Base-by-base conservation (phyloP, 2,329 filamentous ascomycete genomes). In the Tolypocladium ophioglossoides region DNA sequence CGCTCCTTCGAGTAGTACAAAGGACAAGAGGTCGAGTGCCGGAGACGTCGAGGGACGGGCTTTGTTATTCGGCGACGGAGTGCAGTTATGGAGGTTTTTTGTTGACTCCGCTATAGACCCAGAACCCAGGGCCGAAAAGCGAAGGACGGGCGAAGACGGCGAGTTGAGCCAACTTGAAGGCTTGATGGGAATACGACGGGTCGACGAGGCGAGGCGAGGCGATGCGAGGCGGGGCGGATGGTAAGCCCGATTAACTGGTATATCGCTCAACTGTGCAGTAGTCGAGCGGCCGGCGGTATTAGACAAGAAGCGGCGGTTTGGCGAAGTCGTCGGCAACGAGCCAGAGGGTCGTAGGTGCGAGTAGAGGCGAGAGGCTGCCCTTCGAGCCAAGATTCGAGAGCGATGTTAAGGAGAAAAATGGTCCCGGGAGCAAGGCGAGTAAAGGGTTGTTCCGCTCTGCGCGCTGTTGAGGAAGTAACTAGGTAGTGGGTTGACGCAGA, bases 61-160 rank as follows among this genome's bases (percentile, higher is more conserved):
- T n/a, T 48, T 48, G 27, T 10, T 48, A 12, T 14, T 16, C 12
- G 32, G 40, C 50, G 14, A 39, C 18, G 6, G 37, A 46, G 16
- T 22, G 53, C 63, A 92, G 76, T 96, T 97, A 97, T 80, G 92
- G 92, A 72, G 94, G 92, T 77, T 95, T 92, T 79, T 91, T 94
- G 80, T 94, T 89, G 78, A 91, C 89, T 87, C 92, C 91, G 80
- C 85, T 85, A 74, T 92, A 92, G 84, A 95, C 91, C 91, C 91
- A 89, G 80, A 85, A 85, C 72, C 85, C 85, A 75, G 91, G 92
- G 80, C 90, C 90, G 73, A 92, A 86, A 78, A 95, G 89, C 83
- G 90, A 91, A 68, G 86, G 79, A 76, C 86, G 86, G 73, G 84
- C 86, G 72, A 87, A 82, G 76, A 57, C 79, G 78, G 80, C 82